Percentiles rank a stretch among this genome's conserved stretches.
Conservation (phyloP, 192 early-diverging fungal genomes). For the Backusella luteola region DNA sequence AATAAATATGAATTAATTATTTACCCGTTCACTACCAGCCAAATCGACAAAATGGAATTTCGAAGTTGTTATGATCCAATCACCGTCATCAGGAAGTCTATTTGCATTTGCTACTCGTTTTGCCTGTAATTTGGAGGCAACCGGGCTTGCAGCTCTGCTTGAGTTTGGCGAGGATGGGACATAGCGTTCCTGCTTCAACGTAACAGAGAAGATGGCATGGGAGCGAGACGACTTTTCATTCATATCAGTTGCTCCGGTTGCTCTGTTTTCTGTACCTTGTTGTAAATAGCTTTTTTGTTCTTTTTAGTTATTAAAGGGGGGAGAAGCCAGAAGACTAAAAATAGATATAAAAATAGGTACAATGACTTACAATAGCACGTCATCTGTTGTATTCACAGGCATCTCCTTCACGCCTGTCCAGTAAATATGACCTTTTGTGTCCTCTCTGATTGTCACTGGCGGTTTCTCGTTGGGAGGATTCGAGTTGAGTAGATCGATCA, state of each 20-base stretch:
- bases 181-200: constrained; percentile 75
- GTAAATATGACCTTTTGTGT: constrained; percentile 84
- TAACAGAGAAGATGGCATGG: constrained; percentile 96
- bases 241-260: constrained; percentile 96
- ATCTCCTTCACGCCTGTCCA: constrained; percentile 85
- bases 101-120: constrained; percentile 20
- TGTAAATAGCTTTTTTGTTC: constrained; percentile 45
- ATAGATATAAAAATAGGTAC: background rate
- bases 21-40: constrained; percentile 89
- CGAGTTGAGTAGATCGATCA: constrained; percentile 85
- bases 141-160: constrained; percentile 18
- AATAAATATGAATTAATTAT: background rate
- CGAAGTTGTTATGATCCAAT: constrained; percentile 64
- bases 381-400: constrained; percentile 64
- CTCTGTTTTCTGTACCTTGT: constrained; percentile 73
- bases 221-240: constrained; percentile 93
- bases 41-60: constrained; percentile 99
- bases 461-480: constrained; percentile 53
- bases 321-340: background rate
- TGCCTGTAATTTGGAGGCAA: constrained; percentile 12
- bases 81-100: constrained; percentile 42
- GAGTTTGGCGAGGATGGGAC: constrained; percentile 33
- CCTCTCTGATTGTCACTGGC: constrained; percentile 75
- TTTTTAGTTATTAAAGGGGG: background rate
- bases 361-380: constrained; percentile 61